Evolutionary conservation across 345 rosid genomes (phyloP).

Genomic region (Populus euphratica): DNA sequence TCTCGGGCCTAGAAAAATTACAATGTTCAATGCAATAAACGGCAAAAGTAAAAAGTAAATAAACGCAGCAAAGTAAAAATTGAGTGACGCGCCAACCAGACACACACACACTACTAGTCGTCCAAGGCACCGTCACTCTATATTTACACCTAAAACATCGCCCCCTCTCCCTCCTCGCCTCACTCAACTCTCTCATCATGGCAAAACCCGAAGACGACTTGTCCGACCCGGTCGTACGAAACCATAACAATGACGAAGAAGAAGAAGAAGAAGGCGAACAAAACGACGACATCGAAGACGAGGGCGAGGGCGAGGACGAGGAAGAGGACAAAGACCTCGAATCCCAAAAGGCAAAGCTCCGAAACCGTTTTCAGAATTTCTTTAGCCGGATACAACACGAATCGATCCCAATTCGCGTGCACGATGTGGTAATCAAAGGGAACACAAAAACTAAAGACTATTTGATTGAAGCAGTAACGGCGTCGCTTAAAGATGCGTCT

Average conservation of each 20-base stretch:
- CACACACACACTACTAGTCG: not conserved
- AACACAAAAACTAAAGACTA: slow-evolving; percentile 76
- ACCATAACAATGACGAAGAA: slow-evolving; percentile 7
- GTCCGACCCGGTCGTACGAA: not conserved
- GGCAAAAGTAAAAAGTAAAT: too few species aligned
- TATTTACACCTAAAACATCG: not conserved
- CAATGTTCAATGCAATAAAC: too few species aligned
- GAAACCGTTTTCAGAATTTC: slow-evolving; percentile 29
- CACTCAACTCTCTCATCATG: not conserved
- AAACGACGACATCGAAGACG: slow-evolving; percentile 4
- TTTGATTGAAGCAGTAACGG: slow-evolving; percentile 65
- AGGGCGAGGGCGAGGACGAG: slow-evolving; percentile 8
- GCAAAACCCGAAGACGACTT: not conserved
- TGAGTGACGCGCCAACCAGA: too few species aligned
- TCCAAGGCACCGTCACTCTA: not conserved
- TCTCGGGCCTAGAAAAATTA: too few species aligned
- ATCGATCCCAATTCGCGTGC: slow-evolving; percentile 68
- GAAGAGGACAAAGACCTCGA: slow-evolving; percentile 34
- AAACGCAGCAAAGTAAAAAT: too few species aligned
- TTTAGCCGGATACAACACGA: slow-evolving; percentile 47
- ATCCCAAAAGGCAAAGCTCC: slow-evolving; percentile 18
- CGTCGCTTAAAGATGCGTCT: slow-evolving; percentile 48
- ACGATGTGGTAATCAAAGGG: slow-evolving; percentile 74
- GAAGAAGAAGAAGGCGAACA: not conserved
- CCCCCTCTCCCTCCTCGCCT: not conserved